Evolutionary conservation across 495 filamentous ascomycete genomes (phyloP).

Genomic region (Podospora conica): DNA sequence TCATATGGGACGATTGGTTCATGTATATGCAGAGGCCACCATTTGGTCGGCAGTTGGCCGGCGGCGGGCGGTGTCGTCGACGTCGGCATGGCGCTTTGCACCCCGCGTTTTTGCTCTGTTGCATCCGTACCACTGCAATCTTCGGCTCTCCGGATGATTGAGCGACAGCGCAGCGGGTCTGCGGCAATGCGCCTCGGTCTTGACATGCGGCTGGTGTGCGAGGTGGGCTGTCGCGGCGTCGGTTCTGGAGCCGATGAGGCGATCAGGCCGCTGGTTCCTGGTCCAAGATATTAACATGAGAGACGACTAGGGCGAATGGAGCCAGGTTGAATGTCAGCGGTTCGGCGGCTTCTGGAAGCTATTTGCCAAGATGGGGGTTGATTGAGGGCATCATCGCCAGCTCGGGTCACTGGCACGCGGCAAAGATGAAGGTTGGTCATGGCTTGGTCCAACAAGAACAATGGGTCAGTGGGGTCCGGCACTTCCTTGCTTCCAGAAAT

Average conservation of each 20-base stretch:
- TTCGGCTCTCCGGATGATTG: neutral
- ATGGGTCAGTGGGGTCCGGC: too few species aligned
- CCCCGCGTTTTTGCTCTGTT: neutral
- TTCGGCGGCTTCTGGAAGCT: neutral
- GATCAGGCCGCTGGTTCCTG: neutral
- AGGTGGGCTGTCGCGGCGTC: neutral
- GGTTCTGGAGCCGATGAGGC: neutral
- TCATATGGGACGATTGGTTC: neutral
- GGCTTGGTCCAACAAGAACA: too few species aligned
- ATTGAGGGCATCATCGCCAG: too few species aligned
- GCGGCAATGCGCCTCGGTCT: neutral
- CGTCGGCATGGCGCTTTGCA: neutral
- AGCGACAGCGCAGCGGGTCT: neutral
- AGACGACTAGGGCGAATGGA: neutral
- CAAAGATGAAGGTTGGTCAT: too few species aligned
- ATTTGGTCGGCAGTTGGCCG: slow-evolving; percentile 7
- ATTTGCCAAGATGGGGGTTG: neutral
- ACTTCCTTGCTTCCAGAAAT: too few species aligned
- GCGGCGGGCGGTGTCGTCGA: too few species aligned
- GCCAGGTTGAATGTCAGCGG: neutral
- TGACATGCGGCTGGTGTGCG: too few species aligned
- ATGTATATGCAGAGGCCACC: slow-evolving; percentile 8
- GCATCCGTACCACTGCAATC: neutral
- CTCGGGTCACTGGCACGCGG: too few species aligned
- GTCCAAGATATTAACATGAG: neutral